A percentile compares a stretch with the other conserved stretches of the same genome.
Evolutionary conservation across 2,329 filamentous ascomycete genomes (phyloP).

Genomic region (Myotisia sp.): DNA sequence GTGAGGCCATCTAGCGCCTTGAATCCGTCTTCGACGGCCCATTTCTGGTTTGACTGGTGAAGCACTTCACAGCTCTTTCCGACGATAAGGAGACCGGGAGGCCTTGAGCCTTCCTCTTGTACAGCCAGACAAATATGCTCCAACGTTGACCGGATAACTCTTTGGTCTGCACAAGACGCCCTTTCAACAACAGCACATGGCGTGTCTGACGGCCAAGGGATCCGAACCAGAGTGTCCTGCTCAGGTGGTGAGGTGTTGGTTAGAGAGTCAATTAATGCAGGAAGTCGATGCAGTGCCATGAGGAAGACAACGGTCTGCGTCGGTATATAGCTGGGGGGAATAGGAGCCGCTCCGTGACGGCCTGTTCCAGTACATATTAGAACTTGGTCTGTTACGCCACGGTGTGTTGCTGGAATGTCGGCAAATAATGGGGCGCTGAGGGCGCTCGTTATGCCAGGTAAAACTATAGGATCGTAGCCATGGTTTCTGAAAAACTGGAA

Average conservation of each 20-base stretch:
- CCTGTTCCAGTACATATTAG: conserved; percentile 95
- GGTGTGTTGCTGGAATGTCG: conserved; percentile 72
- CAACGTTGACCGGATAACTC: conserved; percentile 78
- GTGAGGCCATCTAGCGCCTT: conserved; percentile 48
- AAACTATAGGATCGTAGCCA: conserved; percentile 56
- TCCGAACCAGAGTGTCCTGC: conserved; percentile 16
- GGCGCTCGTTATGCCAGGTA: conserved; percentile 84
- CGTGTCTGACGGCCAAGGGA: conserved; percentile 56
- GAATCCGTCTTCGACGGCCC: conserved; percentile 82
- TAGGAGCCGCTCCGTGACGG: conserved; percentile 67
- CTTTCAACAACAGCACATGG: conserved; percentile 88
- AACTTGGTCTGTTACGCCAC: conserved; percentile 80
- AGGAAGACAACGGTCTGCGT: conserved; percentile 80
- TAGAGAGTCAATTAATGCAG: conserved; percentile 57
- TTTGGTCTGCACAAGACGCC: conserved; percentile 85
- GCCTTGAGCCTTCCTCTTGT: conserved; percentile 75
- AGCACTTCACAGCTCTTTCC: conserved; percentile 72
- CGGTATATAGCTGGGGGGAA: conserved; percentile 63
- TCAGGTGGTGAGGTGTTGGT: conserved; percentile 24
- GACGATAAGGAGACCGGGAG: conserved; percentile 76
- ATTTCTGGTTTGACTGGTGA: conserved; percentile 48
- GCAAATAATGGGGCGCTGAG: conserved; percentile 80
- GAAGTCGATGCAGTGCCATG: conserved; percentile 83
- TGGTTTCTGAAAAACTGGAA: conserved; percentile 64
- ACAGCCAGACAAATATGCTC: conserved; percentile 66